These are phyloP conservation scores for Macrolepiota albuminosa DNA, from an alignment of 768 basidiomycete genomes.

Conservation along the genomic window DNA sequence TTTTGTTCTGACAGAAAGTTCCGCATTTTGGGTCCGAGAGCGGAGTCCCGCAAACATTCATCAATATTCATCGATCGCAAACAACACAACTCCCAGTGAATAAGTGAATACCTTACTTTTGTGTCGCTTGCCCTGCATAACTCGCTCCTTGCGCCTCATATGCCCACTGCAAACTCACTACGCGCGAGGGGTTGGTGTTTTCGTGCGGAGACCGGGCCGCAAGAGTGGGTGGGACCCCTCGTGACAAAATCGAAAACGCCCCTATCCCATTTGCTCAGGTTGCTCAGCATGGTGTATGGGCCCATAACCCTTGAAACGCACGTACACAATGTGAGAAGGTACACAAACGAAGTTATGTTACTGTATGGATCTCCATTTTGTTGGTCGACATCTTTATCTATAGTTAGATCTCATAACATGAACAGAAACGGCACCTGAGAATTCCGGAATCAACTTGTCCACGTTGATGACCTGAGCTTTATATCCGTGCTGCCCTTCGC, in stretches of 20 bases:
- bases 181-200: background rate
- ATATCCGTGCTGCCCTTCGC: background rate
- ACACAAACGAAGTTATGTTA: background rate
- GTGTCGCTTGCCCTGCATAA: background rate
- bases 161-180: background rate
- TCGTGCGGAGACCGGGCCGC: background rate
- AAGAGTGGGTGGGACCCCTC: background rate
- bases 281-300: background rate
- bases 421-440: background rate
- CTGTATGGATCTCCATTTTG: background rate
- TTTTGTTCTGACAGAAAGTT: background rate
- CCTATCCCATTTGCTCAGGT: background rate
- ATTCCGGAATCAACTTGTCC: slow-evolving; percentile 1
- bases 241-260: background rate
- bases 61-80: background rate
- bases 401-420: background rate
- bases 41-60: background rate
- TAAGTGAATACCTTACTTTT: background rate
- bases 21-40: background rate
- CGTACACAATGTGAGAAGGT: background rate
- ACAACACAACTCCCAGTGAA: background rate
- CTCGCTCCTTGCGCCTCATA: background rate
- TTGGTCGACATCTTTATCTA: slow-evolving; percentile 2
- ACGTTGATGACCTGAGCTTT: slow-evolving; percentile 1
- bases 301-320: background rate